phyloP scores from a whole-genome alignment of 495 filamentous ascomycete genomes.

The Penicillium paradoxum region DNA sequence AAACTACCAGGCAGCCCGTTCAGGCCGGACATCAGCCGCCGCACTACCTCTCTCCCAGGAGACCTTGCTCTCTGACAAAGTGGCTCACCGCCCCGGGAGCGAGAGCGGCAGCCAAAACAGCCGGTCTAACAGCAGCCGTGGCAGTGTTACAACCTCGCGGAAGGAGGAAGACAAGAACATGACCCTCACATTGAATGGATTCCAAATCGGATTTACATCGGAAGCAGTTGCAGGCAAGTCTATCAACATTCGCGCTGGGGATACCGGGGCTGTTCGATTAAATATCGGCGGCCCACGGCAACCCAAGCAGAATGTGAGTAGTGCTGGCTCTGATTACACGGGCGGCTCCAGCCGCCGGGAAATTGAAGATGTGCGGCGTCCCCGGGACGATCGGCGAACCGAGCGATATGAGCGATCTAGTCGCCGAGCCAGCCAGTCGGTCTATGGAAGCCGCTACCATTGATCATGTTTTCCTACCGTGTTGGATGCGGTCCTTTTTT shows the following conservation, averaged over 20 bases:
- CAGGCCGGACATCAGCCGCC: conserved; percentile 19
- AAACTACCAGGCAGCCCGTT: conserved; percentile 36
- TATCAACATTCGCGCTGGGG: conserved; percentile 40
- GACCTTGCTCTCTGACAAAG: conserved; percentile 30
- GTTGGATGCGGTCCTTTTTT: neutral
- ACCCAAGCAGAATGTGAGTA: conserved; percentile 36
- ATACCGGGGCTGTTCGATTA: conserved; percentile 36
- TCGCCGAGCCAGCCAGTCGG: conserved; percentile 38
- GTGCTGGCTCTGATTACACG: conserved; percentile 30
- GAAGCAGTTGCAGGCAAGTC: conserved; percentile 35
- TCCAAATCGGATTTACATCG: conserved; percentile 39
- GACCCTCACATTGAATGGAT: conserved; percentile 39
- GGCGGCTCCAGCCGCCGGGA: conserved; percentile 26
- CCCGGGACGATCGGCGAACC: conserved; percentile 33
- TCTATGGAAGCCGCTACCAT: conserved; percentile 25
- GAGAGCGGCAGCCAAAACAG: conserved; percentile 45
- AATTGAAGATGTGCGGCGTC: conserved; percentile 27
- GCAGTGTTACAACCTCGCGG: conserved; percentile 32
- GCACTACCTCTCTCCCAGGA: conserved; percentile 34
- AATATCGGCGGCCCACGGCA: conserved; percentile 31
- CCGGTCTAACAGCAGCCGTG: conserved; percentile 43
- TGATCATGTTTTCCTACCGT: conserved; percentile 5
- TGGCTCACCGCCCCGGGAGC: conserved; percentile 28
- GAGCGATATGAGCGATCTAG: conserved; percentile 39
- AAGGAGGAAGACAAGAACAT: conserved; percentile 39